phyloP scores from a whole-genome alignment of 2,329 filamentous ascomycete species.

The Ilyonectria destructans region DNA sequence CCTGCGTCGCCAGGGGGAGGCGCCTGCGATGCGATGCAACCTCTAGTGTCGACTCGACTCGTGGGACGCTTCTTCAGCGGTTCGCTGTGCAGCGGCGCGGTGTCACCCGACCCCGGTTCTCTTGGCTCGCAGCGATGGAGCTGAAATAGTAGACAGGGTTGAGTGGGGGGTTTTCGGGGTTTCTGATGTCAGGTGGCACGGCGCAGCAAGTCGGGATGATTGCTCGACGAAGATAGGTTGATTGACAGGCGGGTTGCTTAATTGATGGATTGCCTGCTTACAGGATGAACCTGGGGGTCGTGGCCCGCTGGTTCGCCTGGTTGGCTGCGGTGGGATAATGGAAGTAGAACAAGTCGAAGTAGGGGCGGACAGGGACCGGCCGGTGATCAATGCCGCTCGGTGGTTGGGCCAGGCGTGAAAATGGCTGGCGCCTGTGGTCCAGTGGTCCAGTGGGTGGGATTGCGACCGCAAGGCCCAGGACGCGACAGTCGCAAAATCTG shows the following conservation, averaged over 20 bases:
- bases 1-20: constrained; percentile 22
- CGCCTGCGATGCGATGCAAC: constrained; percentile 23
- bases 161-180: background rate
- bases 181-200: constrained; percentile 10
- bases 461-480: constrained; percentile 4
- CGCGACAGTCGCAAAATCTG: constrained; percentile 8
- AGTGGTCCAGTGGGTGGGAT: constrained; percentile 7
- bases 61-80: constrained; percentile 12
- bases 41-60: constrained; percentile 17
- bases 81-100: constrained; percentile 17
- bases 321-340: constrained; percentile 14
- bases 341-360: constrained; percentile 1
- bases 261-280: constrained; percentile 13
- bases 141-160: background rate
- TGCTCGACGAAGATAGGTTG: constrained; percentile 13
- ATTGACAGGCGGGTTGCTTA: background rate
- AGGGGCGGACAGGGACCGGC: constrained; percentile 14
- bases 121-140: background rate
- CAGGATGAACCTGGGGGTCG: background rate
- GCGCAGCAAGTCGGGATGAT: constrained; percentile 25
- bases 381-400: constrained; percentile 1
- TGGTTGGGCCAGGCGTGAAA: background rate
- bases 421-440: background rate
- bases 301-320: constrained; percentile 11
- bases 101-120: background rate